Evolutionary conservation across 129 eudicot species (phyloP).

Genomic region (Ambrosia artemisiifolia): DNA sequence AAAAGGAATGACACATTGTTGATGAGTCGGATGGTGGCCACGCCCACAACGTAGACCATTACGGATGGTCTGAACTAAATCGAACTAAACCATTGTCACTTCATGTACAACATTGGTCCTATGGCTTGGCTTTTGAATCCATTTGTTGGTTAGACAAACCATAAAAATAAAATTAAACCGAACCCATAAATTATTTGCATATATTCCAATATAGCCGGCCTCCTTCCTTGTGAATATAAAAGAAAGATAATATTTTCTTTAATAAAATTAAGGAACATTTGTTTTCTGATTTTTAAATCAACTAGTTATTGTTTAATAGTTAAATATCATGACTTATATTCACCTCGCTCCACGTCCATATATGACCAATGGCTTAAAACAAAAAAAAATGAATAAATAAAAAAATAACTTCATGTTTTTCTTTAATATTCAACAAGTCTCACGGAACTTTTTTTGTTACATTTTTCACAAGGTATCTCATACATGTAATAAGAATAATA

Average conservation of each 20-base stretch:
- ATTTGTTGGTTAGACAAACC: too few relatives aligned
- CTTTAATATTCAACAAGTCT: background rate
- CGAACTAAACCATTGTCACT: too few relatives aligned
- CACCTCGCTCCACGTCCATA: background rate
- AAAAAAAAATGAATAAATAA: background rate
- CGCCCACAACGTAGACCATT: too few relatives aligned
- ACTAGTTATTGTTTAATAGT: background rate
- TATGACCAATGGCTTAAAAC: slow-evolving; percentile 11
- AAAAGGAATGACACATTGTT: too few relatives aligned
- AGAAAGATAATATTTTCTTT: background rate
- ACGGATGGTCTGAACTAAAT: too few relatives aligned
- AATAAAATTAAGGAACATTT: background rate
- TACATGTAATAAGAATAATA: too few relatives aligned
- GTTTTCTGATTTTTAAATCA: background rate
- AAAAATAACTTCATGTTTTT: background rate
- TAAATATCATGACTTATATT: background rate
- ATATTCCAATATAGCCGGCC: slow-evolving; percentile 23
- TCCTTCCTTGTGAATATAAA: background rate
- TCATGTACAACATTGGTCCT: too few relatives aligned
- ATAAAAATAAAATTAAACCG: too few relatives aligned
- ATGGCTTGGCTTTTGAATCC: too few relatives aligned
- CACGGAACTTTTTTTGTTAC: background rate
- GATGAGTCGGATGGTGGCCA: too few relatives aligned
- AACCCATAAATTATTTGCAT: too few relatives aligned
- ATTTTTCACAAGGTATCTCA: background rate